Base-by-base conservation (phyloP, 306 rosid genomes). In the Rubus idaeus region DNA sequence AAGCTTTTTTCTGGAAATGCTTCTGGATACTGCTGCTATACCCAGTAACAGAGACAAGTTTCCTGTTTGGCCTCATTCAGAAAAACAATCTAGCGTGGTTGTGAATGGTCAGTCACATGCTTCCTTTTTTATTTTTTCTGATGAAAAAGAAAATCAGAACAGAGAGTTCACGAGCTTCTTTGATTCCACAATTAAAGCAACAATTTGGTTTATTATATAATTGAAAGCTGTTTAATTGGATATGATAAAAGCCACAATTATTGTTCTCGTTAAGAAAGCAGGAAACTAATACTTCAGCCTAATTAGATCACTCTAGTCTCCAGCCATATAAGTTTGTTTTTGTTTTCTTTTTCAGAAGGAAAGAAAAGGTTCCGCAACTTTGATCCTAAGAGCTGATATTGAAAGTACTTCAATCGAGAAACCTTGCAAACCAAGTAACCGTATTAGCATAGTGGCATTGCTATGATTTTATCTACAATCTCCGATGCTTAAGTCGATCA, bases 1-100 rank as follows among this genome's bases (percentile, higher is more conserved):
- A 46, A 46, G 42, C 66, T 21, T 68, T 8, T 68, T 45, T 6
- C 73, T 68, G 20, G 56, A 42, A n/a, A 21, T 6, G 35, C 40
- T 68, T 69, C 12, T 10, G 4, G 57, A 46, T 52, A 18, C 44
- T 55, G n/a, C 23, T 47, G 49, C 40, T 58, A 23, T 10, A 23
- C 39, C 17, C 4, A 58, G 6, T 21, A 26, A 12, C 40, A 11
- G 1, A 12, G 13, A 72, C 50, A 39, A 53, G 39, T 20, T 72
- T 60, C 40, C 17, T 39, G 20, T 55, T 72, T 72, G 51, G 40
- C 50, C 50, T 72, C 40, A 55, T n/a, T 53, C 51, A 72, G 39
- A 17, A 72, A 53, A 53, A n/a, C 8, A 65, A 10, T 4, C 41
- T 11, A 26, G 39, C 66, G 41, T 60, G 16, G 66, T 60, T 26